These are phyloP conservation scores for Acidomyces sp. DNA, from an alignment of 495 filamentous ascomycete species.

Conservation along the genomic window DNA sequence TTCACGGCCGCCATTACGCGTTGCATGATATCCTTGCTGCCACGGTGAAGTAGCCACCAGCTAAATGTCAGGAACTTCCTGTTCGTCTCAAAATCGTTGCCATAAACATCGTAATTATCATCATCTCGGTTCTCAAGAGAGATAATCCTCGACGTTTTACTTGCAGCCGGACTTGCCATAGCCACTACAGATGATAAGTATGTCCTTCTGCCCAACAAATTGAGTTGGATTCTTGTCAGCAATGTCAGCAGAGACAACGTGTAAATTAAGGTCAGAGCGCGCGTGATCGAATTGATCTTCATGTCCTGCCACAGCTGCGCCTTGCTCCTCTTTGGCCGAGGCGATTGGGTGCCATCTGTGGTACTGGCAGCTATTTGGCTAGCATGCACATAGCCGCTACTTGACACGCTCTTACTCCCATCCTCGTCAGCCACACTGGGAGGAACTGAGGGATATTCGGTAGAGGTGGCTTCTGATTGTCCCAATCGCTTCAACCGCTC, in stretches of 20 bases:
- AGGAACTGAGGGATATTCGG: constrained; percentile 54
- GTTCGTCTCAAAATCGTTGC: constrained; percentile 88
- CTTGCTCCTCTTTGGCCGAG: constrained; percentile 60
- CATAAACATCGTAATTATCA: constrained; percentile 62
- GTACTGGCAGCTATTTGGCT: constrained; percentile 53
- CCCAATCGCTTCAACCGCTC: constrained; percentile 47
- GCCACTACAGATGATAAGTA: constrained; percentile 92
- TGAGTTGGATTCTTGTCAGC: constrained; percentile 90
- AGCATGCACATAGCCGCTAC: constrained; percentile 65
- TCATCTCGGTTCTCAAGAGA: constrained; percentile 82
- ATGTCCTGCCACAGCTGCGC: constrained; percentile 93
- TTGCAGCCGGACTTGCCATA: constrained; percentile 49
- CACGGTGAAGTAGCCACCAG: constrained; percentile 93
- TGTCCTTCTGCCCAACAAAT: constrained; percentile 85
- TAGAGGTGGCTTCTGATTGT: constrained; percentile 37
- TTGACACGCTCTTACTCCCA: constrained; percentile 58
- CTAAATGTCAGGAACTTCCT: constrained; percentile 86
- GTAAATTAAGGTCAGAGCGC: constrained; percentile 83
- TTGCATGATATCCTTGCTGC: constrained; percentile 68
- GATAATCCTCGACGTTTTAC: constrained; percentile 48
- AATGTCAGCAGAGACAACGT: constrained; percentile 78
- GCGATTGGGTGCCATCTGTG: constrained; percentile 25
- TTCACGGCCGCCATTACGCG: constrained; percentile 68
- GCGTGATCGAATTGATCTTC: constrained; percentile 85
- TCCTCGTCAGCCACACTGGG: constrained; percentile 79